Base-by-base conservation (phyloP, 495 filamentous ascomycete species). In the Daldinia concentrica region DNA sequence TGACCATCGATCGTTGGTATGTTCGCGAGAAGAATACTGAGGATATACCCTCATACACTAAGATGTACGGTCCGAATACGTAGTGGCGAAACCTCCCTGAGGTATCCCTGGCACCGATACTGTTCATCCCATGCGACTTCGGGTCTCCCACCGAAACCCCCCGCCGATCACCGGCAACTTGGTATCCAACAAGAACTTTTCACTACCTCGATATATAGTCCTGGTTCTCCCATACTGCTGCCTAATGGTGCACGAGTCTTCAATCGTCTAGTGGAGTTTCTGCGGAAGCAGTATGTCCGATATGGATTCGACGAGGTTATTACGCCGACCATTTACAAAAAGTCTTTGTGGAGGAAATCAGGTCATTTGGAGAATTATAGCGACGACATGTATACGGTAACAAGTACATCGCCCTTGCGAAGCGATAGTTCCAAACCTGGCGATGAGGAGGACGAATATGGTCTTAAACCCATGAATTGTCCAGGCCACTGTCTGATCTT, bases 401-500 rank as follows among this genome's bases (percentile, higher is more conserved):
- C 87, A 85, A 62, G 86, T 86, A 78, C 75, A 6, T 83, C 82
- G 2, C 78, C 78, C 2, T 74, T 79, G 15, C 77, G 79, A 54
- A 80, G 72, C 51, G 81, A 84, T 27, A 62, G 51, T 17, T 58
- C 41, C 7, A 48, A 62, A 1, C 71, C 80, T 17, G 70, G 50
- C 15, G 85, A 85, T 57, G 88, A 93, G 67, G 86, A 91, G 55
- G 91, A 92, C 69, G 90, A 93, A 57, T 98, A 94, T 76, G 93
- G 93, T 2, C 85, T 98, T 57, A 98, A 98, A 77, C 94, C 94
- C 24, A 98, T 98, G 94, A 98, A 98, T 74, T 98, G 94, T 77
- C 94, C 94, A 0, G 94, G 94, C 12, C 94, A 98, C 79, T 98
- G 94, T 79, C 82, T 98, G 54, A 87, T 98, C 34, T 98, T 97